Conservation (phyloP, 208 protist genomes). For the Leishmania arabica region DNA sequence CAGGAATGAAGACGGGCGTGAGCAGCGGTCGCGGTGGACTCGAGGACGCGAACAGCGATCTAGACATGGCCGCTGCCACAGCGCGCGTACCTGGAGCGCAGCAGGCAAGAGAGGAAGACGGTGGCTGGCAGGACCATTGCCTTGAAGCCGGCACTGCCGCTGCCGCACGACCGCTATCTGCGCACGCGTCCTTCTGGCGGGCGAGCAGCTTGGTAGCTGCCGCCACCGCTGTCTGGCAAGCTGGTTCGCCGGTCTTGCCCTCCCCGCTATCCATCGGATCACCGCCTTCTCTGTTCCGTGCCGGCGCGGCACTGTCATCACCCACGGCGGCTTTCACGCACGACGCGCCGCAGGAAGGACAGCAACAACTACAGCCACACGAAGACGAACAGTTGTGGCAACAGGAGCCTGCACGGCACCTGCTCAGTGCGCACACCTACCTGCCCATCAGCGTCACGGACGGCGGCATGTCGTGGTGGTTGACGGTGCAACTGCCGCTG, state of each 20-base stretch:
- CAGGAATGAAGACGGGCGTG: neutral
- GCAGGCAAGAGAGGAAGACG: neutral
- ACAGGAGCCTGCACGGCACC: neutral
- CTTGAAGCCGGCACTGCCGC: neutral
- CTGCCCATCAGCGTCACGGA: slow-evolving; percentile 33
- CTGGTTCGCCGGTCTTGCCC: neutral
- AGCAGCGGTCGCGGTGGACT: neutral
- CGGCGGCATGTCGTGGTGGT: slow-evolving; percentile 43
- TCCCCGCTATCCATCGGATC: neutral
- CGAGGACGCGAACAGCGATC: neutral
- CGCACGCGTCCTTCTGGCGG: neutral
- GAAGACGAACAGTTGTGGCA: neutral
- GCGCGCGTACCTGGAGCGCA: neutral
- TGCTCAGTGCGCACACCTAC: slow-evolving; percentile 15
- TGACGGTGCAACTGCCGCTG: slow-evolving; percentile 30
- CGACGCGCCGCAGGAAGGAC: neutral
- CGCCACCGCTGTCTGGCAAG: neutral
- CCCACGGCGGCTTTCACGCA: neutral
- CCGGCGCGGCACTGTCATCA: neutral
- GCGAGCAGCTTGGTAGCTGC: neutral
- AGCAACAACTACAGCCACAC: neutral
- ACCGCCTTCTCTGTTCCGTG: no score
- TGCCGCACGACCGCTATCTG: neutral
- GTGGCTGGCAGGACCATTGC: neutral
- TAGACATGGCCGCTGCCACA: neutral